Base-by-base conservation (phyloP, 2,329 filamentous ascomycete species). In the Aspergillus hortae region DNA sequence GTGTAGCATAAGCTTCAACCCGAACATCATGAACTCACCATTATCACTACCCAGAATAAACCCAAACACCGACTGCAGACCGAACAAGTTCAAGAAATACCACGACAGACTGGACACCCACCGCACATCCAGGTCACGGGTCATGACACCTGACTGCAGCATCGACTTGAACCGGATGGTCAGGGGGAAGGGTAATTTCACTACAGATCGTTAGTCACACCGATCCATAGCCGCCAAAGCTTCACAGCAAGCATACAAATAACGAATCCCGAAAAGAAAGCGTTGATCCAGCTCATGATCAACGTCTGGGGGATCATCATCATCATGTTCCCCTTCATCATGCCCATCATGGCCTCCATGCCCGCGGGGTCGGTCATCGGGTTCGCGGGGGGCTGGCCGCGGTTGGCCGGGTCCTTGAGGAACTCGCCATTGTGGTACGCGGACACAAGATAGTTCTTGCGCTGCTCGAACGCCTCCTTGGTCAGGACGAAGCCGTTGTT, bases 301-400 rank as follows among this genome's bases (percentile, higher is more conserved):
- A 99, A 76, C 5, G 92, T 97, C 74, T 99, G 96, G 45, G 94
- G 94, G 53, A 99, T 90, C 78, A 99, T 97, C 94, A 97, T 99
- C 59, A 94, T 92, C 89, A 99, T 96, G 70, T 99, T 96, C 52
- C 92, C 92, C 83, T 99, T 99, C 90, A 99, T 95, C 90, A 96
- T 96, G 61, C 94, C 92, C 94, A 99, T 99, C 94, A 99, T 99
- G 61, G 92, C 92, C 69, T 99, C 95, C 94, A 99, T 99, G 53
- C 90, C 90, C 44, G 88, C 88, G 19, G 95, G 95, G 71, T 99
- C 94, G 10, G 88, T 89, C 84, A 99, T 91, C 4, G 94, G 94
- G 74, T 97, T 99, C 35, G 90, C 85, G 17, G 91, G 87, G 3
- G 91, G 88, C 74, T 96, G 89, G 48, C 92, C 92, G 67, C 88